A percentile compares a stretch with the other conserved stretches of the same genome.
Conservation (phyloP, 2,329 filamentous ascomycete species). For the Zymoseptoria tritici region DNA sequence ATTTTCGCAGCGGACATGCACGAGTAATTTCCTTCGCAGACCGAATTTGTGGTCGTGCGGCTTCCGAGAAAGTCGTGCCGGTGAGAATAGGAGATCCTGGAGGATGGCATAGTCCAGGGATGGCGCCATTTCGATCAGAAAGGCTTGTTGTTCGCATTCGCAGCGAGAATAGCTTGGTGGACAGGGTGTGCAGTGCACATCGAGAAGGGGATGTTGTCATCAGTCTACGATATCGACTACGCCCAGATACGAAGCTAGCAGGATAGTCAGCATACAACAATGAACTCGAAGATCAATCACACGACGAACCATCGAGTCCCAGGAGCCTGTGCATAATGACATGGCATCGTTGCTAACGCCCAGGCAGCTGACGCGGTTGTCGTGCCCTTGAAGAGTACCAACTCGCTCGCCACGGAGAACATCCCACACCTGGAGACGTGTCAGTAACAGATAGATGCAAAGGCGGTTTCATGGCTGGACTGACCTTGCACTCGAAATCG, state of each 20-base stretch:
- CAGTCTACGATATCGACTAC: slow-evolving; percentile 24
- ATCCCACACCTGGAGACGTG: slow-evolving; percentile 74
- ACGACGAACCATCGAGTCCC: slow-evolving; percentile 88
- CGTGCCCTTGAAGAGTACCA: slow-evolving; percentile 90
- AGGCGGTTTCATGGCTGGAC: slow-evolving; percentile 21
- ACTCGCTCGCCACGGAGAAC: slow-evolving; percentile 94
- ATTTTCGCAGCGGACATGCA: background rate
- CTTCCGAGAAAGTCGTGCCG: slow-evolving; percentile 6
- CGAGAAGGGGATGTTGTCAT: background rate
- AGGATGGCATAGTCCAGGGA: slow-evolving; percentile 5
- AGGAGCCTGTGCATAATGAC: slow-evolving; percentile 97
- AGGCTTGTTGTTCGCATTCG: background rate
- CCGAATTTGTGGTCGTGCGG: background rate
- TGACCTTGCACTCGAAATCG: slow-evolving; percentile 99
- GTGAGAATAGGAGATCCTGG: slow-evolving; percentile 6
- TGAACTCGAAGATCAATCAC: background rate
- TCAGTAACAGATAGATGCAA: slow-evolving; percentile 4
- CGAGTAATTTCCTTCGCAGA: background rate
- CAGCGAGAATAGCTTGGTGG: background rate
- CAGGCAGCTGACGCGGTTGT: slow-evolving; percentile 97
- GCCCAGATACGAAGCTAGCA: slow-evolving; percentile 47
- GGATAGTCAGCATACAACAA: background rate
- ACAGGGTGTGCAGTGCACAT: background rate
- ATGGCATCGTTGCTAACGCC: slow-evolving; percentile 98
- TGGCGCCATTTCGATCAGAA: background rate